phyloP scores from a whole-genome alignment of 768 basidiomycete genomes.

The Mycena pura region DNA sequence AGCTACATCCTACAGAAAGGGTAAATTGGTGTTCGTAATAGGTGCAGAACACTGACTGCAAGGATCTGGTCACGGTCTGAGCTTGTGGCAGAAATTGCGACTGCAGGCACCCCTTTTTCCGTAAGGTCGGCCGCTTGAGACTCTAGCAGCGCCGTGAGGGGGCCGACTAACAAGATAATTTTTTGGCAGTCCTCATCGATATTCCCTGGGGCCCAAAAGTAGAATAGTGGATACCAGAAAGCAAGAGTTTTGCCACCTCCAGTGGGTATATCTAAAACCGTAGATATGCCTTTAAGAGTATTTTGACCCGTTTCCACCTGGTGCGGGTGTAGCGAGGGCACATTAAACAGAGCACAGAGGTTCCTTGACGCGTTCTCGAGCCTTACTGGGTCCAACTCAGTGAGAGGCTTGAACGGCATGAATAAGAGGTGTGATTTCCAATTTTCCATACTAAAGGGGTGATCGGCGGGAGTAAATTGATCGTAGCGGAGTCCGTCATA shows the following conservation, averaged over 20 bases:
- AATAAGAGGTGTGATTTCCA: not conserved
- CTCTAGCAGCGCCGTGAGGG: slow-evolving; percentile 9
- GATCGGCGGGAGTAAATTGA: not conserved
- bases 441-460: not conserved
- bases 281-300: slow-evolving; percentile 9
- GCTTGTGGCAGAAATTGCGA: not conserved
- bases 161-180: slow-evolving; percentile 18
- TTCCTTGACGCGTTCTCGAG: not conserved
- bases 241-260: slow-evolving; percentile 26
- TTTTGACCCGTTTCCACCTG: slow-evolving; percentile 17
- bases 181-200: slow-evolving; percentile 11
- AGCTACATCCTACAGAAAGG: not conserved
- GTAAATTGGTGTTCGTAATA: not conserved
- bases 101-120: slow-evolving; percentile 1
- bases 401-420: slow-evolving; percentile 7
- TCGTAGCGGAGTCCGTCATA: not conserved
- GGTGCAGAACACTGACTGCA: not conserved
- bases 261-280: slow-evolving; percentile 16
- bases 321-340: slow-evolving; percentile 2
- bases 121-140: not conserved
- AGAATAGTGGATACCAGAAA: slow-evolving; percentile 24
- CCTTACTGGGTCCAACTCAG: not conserved
- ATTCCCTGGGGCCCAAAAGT: slow-evolving; percentile 14
- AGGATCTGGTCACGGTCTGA: not conserved
- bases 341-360: not conserved